phyloP scores from a whole-genome alignment of 225 moss, liverwort and hornwort species.

The Pleurozium schreberi region DNA sequence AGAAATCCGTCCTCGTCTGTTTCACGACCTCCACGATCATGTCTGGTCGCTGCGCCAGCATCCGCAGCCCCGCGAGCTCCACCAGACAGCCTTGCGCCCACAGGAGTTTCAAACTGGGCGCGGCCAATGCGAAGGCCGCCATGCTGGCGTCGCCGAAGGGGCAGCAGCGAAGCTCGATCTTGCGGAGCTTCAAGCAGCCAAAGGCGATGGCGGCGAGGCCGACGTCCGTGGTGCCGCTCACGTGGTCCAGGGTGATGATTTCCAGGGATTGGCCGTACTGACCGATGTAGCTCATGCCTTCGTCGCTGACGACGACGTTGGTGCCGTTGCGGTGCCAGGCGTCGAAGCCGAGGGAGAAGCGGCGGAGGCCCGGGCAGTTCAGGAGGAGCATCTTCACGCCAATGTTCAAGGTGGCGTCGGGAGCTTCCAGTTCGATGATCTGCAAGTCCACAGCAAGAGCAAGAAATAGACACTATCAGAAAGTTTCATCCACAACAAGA shows the following conservation, averaged over 20 bases:
- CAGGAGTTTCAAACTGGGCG: conserved; percentile 29
- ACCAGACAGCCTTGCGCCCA: conserved; percentile 52
- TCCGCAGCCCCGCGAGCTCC: conserved; percentile 14
- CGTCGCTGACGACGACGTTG: conserved; percentile 31
- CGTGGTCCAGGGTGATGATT: conserved; percentile 47
- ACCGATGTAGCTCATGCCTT: conserved; percentile 43
- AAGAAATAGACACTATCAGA: not conserved
- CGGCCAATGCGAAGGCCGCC: conserved; percentile 19
- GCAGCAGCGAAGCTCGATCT: conserved; percentile 51
- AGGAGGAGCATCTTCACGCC: conserved; percentile 30
- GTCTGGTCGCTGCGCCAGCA: conserved; percentile 25
- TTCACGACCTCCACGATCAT: conserved; percentile 43
- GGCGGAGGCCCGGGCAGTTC: conserved; percentile 23
- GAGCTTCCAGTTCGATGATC: conserved; percentile 38
- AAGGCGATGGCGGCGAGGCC: conserved; percentile 24
- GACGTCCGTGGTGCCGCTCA: conserved; percentile 36
- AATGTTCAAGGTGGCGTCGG: conserved; percentile 31
- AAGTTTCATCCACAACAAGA: not conserved
- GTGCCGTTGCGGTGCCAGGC: conserved; percentile 24
- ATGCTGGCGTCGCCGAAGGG: conserved; percentile 43
- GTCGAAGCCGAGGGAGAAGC: conserved; percentile 41
- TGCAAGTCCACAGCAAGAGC: not conserved
- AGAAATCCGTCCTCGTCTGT: not conserved
- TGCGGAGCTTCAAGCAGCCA: conserved; percentile 31
- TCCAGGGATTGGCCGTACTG: conserved; percentile 26